Base-by-base conservation (phyloP, 2,329 filamentous ascomycete species). In the Aspergillus sp. region DNA sequence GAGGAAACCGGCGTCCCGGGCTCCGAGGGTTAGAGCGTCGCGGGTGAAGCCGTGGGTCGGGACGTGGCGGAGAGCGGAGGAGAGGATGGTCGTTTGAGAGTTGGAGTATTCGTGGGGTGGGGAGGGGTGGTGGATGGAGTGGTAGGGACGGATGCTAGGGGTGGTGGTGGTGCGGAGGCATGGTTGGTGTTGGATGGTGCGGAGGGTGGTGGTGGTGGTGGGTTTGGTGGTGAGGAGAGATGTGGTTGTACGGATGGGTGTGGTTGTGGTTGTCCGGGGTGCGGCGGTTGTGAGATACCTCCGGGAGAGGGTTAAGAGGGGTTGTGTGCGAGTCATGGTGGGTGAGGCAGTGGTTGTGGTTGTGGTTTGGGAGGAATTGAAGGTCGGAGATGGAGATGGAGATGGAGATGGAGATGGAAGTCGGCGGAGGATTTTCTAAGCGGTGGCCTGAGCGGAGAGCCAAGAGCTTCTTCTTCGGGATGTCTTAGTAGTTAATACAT, bases 31-130 rank as follows among this genome's bases (percentile, higher is more conserved):
- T 9, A 99, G 83, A 0, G 93, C 82, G 19, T 85, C 82, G 52
- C 83, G 79, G 0, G 91, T 91, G 82, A 98, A 99, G 73, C 95
- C 95, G 74, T 92, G 85, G 54, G 84, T 76, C 17, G 92, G 92
- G 9, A 98, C 87, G 74, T 96, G 90, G 30, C 79, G 74, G 21
- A 95, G 86, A 17, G 93, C 90, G n/a, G 92, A 87, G 49, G 89
- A 84, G 64, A 99, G 90, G 73, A 98, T 96, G 59, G 85, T 80
- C 47, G 83, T 80, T 81, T 97, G 92, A 25, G 76, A 74, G 85
- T 83, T 63, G 81, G 76, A 71, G 83, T 87, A 82, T 91, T 96
- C 63, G 85, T 78, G 74, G 25, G 70, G 62, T 28, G 74, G 73
- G 28, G 70, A 82, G 13, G 86, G 82, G 72, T 92, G 89, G 71